Evolutionary conservation across 345 rosid species (phyloP).

Genomic region (Citrus trifoliata): DNA sequence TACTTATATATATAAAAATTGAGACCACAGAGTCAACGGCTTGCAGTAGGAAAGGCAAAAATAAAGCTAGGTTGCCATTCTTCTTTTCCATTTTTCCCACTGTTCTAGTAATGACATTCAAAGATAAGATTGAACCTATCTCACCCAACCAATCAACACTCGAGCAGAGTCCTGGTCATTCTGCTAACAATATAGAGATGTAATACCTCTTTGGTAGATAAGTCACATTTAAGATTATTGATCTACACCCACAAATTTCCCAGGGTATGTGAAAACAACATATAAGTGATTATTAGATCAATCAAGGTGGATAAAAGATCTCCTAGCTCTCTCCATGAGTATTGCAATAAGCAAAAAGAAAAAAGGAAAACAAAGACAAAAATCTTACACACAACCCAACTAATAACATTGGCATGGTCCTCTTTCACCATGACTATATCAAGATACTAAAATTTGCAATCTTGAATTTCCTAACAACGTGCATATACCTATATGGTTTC

Average conservation of each 20-base stretch:
- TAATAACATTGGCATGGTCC: neutral
- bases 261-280: neutral
- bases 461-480: neutral
- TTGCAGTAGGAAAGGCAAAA: neutral
- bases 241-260: neutral
- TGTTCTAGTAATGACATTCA: neutral
- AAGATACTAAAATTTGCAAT: no score
- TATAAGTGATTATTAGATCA: neutral
- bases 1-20: neutral
- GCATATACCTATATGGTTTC: neutral
- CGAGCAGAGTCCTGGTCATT: neutral
- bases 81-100: no score
- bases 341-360: neutral
- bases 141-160: neutral
- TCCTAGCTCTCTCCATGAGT: neutral
- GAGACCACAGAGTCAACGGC: neutral
- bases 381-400: neutral
- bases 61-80: neutral
- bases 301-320: neutral
- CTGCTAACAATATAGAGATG: neutral
- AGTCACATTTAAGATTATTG: neutral
- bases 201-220: neutral
- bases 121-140: neutral
- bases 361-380: neutral
- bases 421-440: neutral